Base-by-base conservation (phyloP, 75 land plant species). In the Pinus tabuliformis region DNA sequence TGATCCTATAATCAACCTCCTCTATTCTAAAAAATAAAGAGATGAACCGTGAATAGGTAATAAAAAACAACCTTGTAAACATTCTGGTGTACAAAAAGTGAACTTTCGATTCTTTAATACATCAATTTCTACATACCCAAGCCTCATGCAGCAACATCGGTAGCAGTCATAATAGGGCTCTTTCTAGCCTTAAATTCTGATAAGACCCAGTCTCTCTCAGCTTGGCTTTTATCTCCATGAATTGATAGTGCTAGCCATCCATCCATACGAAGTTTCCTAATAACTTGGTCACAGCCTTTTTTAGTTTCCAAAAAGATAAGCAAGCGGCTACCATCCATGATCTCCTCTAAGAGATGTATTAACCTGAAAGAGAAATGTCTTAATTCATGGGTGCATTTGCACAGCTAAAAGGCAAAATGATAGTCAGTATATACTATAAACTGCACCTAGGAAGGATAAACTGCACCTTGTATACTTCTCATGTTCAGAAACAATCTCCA, bases 221-320 rank as follows among this genome's bases (percentile, higher is more conserved):
- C 98, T 77, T 97, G 99, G 78, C 98, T 95, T 77, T 97, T 97
- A 78, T 97, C 98, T 30, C 99, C 99, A 86, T 97, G 99, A 57
- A 97, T 97, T 74, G 99, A 97, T 6, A 97, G 88, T 16, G 99
- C 99, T 64, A 98, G 99, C 99, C 99, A 94, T 68, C 99, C 99
- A 86, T 97, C 99, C 93, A 90, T 92, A 8, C 99, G 91, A 76
- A 97, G 89, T 81, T 97, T 98, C 81, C 95, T 77, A 33, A 98
- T 97, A 33, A 92, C 80, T 72, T 92, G 99, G 72, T 97, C 99
- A 77, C 99, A 97, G 1, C 99, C 99, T 65, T 96, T 91, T 77
- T 97, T 97, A 16, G 98, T 97, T 75, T 97, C 99, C 98, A 97
- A 89, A 74, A 97, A 97, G 30, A 97, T 94, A 60, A 97, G 77